A percentile compares a stretch with the other conserved stretches of the same genome.
These are phyloP conservation scores for Scedosporium dehoogii DNA, from an alignment of 2,329 filamentous ascomycete genomes.

Conservation along the genomic window DNA sequence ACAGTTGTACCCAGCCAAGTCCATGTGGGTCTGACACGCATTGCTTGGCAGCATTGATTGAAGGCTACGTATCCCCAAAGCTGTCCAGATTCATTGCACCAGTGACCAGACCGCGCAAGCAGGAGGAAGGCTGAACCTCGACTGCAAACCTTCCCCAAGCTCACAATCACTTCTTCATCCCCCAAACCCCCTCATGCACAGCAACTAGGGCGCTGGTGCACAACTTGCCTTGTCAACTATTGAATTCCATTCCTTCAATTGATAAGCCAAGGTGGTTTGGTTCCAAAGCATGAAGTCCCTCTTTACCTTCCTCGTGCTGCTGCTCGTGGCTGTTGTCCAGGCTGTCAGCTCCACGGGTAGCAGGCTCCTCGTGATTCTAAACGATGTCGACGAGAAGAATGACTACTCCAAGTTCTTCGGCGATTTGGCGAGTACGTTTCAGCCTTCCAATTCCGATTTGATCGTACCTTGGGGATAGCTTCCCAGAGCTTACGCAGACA, in stretches of 20 bases:
- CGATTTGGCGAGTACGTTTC: constrained; percentile 53
- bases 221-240: background rate
- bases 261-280: background rate
- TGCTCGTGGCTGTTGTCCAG: constrained; percentile 56
- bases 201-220: constrained; percentile 12
- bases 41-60: background rate
- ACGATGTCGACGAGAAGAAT: constrained; percentile 70
- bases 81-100: constrained; percentile 4
- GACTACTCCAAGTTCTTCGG: constrained; percentile 74
- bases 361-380: constrained; percentile 76
- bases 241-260: background rate
- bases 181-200: constrained; percentile 7
- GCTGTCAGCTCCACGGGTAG: constrained; percentile 72
- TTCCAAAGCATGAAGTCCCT: constrained; percentile 60
- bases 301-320: constrained; percentile 58
- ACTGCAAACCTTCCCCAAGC: background rate
- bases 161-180: background rate
- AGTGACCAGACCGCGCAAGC: background rate
- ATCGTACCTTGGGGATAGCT: constrained; percentile 2
- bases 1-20: background rate
- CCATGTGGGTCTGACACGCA: background rate
- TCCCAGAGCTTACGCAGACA: background rate
- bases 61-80: constrained; percentile 16
- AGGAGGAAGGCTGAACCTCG: constrained; percentile 1
- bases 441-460: constrained; percentile 2